Conservation (phyloP, 495 filamentous ascomycete genomes). For the Penicillium herquei region DNA sequence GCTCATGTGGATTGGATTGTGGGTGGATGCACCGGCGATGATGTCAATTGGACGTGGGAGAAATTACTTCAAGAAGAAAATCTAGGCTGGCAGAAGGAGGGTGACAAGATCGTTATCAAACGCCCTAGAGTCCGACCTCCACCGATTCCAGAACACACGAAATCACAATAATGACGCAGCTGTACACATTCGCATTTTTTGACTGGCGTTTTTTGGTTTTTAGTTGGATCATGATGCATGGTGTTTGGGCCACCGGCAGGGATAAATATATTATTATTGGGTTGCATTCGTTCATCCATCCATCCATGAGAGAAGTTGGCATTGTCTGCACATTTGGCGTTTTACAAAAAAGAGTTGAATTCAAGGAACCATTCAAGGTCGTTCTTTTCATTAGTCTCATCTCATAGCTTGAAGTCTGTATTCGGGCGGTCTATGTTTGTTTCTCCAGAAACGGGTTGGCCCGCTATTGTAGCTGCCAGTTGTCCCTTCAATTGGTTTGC, state of each 20-base stretch:
- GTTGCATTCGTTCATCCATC: constrained; percentile 4
- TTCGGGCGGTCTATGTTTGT: constrained; percentile 68
- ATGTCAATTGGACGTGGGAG: constrained; percentile 72
- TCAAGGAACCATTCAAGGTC: constrained; percentile 12
- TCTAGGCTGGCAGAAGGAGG: constrained; percentile 78
- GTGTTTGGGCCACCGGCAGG: constrained; percentile 6
- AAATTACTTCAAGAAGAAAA: constrained; percentile 61
- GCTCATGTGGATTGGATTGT: constrained; percentile 56
- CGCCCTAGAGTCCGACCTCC: constrained; percentile 44
- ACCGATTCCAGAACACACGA: constrained; percentile 19
- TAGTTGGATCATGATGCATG: constrained; percentile 2
- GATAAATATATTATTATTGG: constrained; percentile 14
- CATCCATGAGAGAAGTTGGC: not conserved
- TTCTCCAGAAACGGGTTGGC: constrained; percentile 38
- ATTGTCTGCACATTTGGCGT: constrained; percentile 11
- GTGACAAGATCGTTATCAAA: constrained; percentile 67
- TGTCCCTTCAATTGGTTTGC: constrained; percentile 63
- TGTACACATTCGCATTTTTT: constrained; percentile 15
- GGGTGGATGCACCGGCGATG: constrained; percentile 48
- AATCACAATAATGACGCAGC: constrained; percentile 14
- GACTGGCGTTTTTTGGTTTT: constrained; percentile 10
- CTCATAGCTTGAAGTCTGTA: constrained; percentile 76
- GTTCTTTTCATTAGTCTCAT: constrained; percentile 33
- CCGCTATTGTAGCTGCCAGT: constrained; percentile 68
- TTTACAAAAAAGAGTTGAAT: constrained; percentile 14